Percentiles rank a stretch among this genome's conserved stretches.
Conservation (phyloP, 441 rosid genomes). For the Breynia disticha region DNA sequence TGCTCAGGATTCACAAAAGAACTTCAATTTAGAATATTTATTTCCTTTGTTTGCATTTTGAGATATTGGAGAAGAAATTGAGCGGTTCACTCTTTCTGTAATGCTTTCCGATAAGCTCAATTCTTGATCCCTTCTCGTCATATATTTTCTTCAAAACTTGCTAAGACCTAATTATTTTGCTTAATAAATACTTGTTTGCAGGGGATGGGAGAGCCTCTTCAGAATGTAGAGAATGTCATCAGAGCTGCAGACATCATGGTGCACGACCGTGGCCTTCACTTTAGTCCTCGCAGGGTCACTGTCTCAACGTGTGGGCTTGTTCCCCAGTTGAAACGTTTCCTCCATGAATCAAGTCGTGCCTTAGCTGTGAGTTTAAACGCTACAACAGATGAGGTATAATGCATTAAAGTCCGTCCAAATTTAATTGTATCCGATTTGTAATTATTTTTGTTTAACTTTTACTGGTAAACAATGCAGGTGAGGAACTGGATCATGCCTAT, state of each 20-base stretch:
- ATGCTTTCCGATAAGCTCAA: too few relatives aligned
- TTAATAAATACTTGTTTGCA: conserved; percentile 19
- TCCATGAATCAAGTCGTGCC: conserved; percentile 63
- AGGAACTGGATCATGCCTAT: conserved; percentile 96
- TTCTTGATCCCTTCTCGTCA: too few relatives aligned
- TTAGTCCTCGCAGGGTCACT: conserved; percentile 88
- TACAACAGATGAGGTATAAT: conserved; percentile 78
- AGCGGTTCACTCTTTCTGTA: too few relatives aligned
- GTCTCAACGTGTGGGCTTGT: conserved; percentile 92
- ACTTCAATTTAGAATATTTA: neutral
- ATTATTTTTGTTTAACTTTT: conserved; percentile 7
- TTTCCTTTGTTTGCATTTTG: neutral
- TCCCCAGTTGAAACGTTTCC: conserved; percentile 76
- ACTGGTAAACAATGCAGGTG: conserved; percentile 35
- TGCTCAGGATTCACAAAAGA: neutral
- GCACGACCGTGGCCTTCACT: conserved; percentile 82
- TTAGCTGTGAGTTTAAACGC: conserved; percentile 94
- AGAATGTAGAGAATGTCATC: conserved; percentile 67
- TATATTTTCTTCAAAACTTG: neutral
- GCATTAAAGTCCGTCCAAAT: conserved; percentile 7
- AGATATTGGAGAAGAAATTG: neutral
- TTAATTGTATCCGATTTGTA: conserved; percentile 1
- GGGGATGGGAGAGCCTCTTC: conserved; percentile 99
- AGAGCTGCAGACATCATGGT: conserved; percentile 80
- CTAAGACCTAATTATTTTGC: conserved; percentile 2